Evolutionary conservation across 495 filamentous ascomycete species (phyloP).

Genomic region (Talaromyces proteolyticus): DNA sequence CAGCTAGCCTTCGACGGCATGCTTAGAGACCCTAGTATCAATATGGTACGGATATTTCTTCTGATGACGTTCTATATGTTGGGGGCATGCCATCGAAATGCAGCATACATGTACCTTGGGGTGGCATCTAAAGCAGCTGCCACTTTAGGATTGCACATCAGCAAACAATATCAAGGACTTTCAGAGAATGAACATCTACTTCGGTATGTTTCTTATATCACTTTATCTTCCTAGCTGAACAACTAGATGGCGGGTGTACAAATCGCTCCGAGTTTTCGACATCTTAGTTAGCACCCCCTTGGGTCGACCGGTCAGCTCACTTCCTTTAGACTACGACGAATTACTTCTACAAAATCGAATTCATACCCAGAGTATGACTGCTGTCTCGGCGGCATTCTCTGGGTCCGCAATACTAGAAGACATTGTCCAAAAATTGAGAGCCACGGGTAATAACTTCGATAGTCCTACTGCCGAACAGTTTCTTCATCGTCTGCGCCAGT

Average conservation of each 20-base stretch:
- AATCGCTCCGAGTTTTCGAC: constrained; percentile 39
- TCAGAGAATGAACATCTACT: not conserved
- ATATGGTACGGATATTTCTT: constrained; percentile 32
- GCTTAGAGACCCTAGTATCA: constrained; percentile 36
- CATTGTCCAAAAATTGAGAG: constrained; percentile 24
- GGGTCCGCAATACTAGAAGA: constrained; percentile 30
- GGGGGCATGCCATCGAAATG: constrained; percentile 40
- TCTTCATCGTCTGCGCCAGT: constrained; percentile 25
- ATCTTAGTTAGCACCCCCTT: constrained; percentile 37
- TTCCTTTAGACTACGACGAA: constrained; percentile 9
- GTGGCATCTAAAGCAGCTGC: constrained; percentile 37
- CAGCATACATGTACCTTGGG: constrained; percentile 43
- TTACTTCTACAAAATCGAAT: constrained; percentile 6
- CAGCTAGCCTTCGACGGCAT: constrained; percentile 27
- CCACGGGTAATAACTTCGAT: not conserved
- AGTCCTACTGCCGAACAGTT: constrained; percentile 26
- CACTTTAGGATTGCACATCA: constrained; percentile 32
- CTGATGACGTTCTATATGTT: constrained; percentile 44
- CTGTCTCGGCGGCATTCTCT: constrained; percentile 24
- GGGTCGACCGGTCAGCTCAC: constrained; percentile 30
- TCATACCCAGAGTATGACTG: not conserved
- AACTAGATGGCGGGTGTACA: constrained; percentile 30
- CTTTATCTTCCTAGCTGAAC: not conserved
- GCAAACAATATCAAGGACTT: not conserved
- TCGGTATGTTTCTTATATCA: not conserved